These are phyloP conservation scores for Colletotrichum acutatum DNA, from an alignment of 2,329 filamentous ascomycete species.

Conservation along the genomic window DNA sequence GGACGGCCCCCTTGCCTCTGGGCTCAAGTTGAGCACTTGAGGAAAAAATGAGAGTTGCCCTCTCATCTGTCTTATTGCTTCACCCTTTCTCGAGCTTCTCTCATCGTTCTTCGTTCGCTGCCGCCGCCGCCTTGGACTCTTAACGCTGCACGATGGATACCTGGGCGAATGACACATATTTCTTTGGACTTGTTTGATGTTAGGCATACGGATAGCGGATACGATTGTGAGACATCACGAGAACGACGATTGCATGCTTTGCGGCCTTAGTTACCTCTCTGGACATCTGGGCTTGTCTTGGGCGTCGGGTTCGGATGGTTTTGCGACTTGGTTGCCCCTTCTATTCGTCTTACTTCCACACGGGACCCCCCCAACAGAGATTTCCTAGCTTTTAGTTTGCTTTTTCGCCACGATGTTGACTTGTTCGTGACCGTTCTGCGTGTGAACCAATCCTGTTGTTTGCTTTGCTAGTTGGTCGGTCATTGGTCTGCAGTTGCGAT, in stretches of 20 bases:
- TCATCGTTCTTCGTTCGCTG: constrained; percentile 24
- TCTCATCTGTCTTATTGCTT: constrained; percentile 27
- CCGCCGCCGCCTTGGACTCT: constrained; percentile 33
- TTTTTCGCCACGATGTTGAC: constrained; percentile 22
- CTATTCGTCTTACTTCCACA: constrained; percentile 32
- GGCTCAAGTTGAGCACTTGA: neutral
- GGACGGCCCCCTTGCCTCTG: constrained; percentile 3
- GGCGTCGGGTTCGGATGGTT: constrained; percentile 28
- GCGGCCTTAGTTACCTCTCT: constrained; percentile 22
- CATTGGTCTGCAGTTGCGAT: constrained; percentile 8
- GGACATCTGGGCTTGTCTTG: constrained; percentile 33
- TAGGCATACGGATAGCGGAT: constrained; percentile 36
- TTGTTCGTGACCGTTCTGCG: constrained; percentile 26
- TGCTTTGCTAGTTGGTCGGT: neutral
- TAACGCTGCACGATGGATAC: constrained; percentile 36
- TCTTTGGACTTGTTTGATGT: constrained; percentile 37
- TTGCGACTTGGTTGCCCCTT: constrained; percentile 26
- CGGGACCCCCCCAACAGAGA: constrained; percentile 33
- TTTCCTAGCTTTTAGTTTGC: constrained; percentile 35
- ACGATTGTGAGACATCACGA: constrained; percentile 35
- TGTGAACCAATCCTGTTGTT: constrained; percentile 23
- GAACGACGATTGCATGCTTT: constrained; percentile 34
- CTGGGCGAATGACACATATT: constrained; percentile 34
- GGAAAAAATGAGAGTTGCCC: neutral
- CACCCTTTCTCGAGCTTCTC: constrained; percentile 9